Percentiles rank a stretch among this genome's conserved stretches.
Conservation (phyloP, 208 protist genomes). For the Trichomonas tenax region DNA sequence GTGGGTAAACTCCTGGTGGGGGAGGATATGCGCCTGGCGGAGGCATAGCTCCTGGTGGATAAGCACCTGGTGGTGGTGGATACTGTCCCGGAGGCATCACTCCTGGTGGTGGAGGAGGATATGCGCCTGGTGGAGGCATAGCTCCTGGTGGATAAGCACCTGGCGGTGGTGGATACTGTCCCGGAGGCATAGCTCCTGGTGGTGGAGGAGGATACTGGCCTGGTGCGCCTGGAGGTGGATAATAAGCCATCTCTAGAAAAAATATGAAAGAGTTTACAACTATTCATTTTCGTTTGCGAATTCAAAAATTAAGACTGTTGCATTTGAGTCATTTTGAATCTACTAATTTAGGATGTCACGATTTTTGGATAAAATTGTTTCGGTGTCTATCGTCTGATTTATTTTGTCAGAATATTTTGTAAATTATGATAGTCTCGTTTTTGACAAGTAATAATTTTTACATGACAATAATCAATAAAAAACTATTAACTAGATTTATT, state of each 20-base stretch:
- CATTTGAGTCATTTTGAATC: background rate
- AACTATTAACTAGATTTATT: no score
- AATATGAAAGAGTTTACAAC: background rate
- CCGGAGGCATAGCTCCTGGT: no score
- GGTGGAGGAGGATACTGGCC: background rate
- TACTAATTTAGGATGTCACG: no score
- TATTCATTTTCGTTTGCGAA: background rate
- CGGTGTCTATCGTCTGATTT: no score
- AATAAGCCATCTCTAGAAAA: background rate
- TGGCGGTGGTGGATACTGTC: background rate
- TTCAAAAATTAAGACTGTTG: background rate
- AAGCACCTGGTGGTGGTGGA: background rate
- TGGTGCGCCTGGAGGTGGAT: background rate
- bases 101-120: background rate
- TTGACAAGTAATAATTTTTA: no score
- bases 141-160: no score
- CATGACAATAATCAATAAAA: no score
- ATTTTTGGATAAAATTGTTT: no score
- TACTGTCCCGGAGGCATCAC: background rate
- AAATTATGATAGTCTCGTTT: no score
- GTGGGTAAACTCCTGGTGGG: background rate
- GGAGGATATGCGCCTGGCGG: background rate
- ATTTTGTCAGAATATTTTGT: no score
- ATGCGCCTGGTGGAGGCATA: background rate
- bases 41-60: background rate